phyloP scores from a whole-genome alignment of 208 protist genomes.

The Endotrypanum monterogeii region DNA sequence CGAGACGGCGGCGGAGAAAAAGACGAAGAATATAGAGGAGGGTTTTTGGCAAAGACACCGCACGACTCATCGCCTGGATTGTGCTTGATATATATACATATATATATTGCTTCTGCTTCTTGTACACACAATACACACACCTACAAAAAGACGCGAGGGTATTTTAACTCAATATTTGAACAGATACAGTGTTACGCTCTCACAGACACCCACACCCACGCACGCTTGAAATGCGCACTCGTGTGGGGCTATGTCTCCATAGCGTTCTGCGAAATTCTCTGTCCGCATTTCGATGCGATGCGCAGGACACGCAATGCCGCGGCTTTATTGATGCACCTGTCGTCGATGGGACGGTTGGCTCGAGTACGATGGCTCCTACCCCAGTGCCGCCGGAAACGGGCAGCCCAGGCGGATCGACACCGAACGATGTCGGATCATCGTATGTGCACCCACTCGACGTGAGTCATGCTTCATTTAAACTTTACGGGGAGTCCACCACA shows the following conservation, averaged over 20 bases:
- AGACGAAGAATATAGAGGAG: not conserved
- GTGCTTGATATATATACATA: too few relatives aligned
- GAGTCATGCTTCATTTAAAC: slow-evolving; percentile 30
- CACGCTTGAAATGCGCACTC: not conserved
- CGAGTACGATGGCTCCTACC: slow-evolving; percentile 11
- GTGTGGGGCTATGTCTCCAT: not conserved
- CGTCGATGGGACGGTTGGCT: slow-evolving; percentile 16
- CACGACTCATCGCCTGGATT: not conserved
- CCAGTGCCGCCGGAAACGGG: slow-evolving; percentile 3
- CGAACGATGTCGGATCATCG: slow-evolving; percentile 2
- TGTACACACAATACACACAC: not conserved
- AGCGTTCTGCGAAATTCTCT: not conserved
- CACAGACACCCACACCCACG: not conserved
- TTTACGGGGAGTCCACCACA: slow-evolving; percentile 56
- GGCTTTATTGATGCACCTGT: slow-evolving; percentile 26
- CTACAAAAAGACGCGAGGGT: not conserved
- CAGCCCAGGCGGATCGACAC: slow-evolving; percentile 4
- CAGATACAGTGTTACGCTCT: too few relatives aligned
- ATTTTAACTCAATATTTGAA: not conserved
- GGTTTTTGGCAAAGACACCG: too few relatives aligned
- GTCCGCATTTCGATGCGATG: not conserved
- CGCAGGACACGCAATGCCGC: slow-evolving; percentile 1
- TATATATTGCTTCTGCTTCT: not conserved
- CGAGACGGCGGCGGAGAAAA: too few relatives aligned
- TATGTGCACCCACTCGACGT: slow-evolving; percentile 57